Evolutionary conservation across 1,139 yeast species (phyloP), one percentile per base, ranked within the genome.

Genomic region (Sugiyamaella pinicola): DNA sequence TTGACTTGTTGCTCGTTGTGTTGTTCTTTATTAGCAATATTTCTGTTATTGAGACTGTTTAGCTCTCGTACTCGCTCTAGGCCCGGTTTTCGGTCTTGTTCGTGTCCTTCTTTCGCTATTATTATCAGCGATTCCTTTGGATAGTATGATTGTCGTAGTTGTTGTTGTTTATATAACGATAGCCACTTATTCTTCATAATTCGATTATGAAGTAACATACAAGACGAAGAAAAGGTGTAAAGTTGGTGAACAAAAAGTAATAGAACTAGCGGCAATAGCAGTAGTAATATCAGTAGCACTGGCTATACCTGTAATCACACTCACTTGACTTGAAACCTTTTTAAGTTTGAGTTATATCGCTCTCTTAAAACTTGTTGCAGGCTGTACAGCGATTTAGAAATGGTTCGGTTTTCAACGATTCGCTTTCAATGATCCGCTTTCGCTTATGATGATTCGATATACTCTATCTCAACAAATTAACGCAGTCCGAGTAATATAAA

Each of bases 161-260:
- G 47, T 43, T 33, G 47, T 33, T 33, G 47, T 42, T 42, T 31
- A 22, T 43, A 43, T 10, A 22, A 33, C 7, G 47, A 43, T 18
- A 21, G 31, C 47, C 47, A 33, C 47, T 33, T 33, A 35, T 21
- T 43, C 39, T 43, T 43, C 47, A 43, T 43, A 42, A 42, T 42
- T 42, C 24, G 47, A 42, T 15, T 42, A 35, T 41, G 18, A 19
- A 33, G 15, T 26, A 42, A 9, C 6, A 24, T 24, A 24, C n/a
- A n/a, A n/a, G 28, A 24, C 28, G 28, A 9, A 6, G 28, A 9
- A 24, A 24, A 24, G 28, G 28, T 6, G 6, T 9, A 9, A 24
- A 6, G 28, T 7, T 6, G 15, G 8, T 35, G 22, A 4, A 35
- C 35, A 12, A 31, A 13, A 5, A 10, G 35, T 7, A 7, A 31